Evolutionary conservation across 1,139 yeast species (phyloP), one percentile per base, ranked within the genome.

Genomic region (Arxiozyma telluris): DNA sequence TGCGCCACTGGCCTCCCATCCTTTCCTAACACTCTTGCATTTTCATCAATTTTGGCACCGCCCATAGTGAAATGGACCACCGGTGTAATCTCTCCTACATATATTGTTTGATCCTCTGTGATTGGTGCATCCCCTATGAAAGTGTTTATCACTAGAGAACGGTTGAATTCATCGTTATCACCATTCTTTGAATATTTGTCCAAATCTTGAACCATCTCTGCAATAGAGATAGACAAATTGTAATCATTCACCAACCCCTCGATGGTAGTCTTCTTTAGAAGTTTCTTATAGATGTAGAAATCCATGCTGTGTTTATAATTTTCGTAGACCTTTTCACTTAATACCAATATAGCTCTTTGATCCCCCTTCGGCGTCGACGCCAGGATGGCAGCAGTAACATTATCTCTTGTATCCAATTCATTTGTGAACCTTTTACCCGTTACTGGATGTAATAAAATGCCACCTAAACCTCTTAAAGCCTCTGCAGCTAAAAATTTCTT

Each of bases 1-100:
- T 71, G 72, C 58, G 84, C 79, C 1, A 81, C 75, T 12, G 62
- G 59, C 7, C 64, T 63, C 11, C 72, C 71, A 18, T 69, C 64
- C 25, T 71, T 69, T 50, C 74, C 71, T 49, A 84, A 59, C 1
- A 85, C 87, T 61, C 82, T 78, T 0, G 86, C 73, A 53, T 76
- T 70, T 50, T 75, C 78, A 64, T 84, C 81, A 63, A 85, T 83
- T 64, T 80, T 80, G 25, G 84, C 83, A 44, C 96, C 95, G 34
- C 96, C 95, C 90, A 87, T 84, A 6, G 95, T 86, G 71, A 86
- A 87, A 66, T 87, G 96, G 44, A 87, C 79, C 1, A 87, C 94
- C 44, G 94, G 81, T 3, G 93, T 84, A 49, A 85, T 77, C 50
- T 72, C 71, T 20, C 73, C 75, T 12, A 71, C 68, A 57, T 57